Conservation (phyloP, 148 eudicot species). For the Amaranthus palmeri region DNA sequence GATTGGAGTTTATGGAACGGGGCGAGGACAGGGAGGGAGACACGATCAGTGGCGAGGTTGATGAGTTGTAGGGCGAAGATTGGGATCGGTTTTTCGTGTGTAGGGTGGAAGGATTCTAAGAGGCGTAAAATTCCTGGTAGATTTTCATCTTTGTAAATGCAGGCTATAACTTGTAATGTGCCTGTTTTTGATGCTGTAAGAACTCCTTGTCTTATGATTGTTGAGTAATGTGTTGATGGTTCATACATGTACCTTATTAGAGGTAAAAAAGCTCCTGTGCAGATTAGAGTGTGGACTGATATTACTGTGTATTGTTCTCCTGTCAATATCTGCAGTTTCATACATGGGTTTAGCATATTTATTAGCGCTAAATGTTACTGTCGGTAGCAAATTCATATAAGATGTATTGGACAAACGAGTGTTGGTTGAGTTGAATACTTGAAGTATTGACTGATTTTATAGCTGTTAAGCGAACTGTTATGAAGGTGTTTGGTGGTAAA, state of each 20-base stretch:
- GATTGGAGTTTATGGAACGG: too few relatives aligned
- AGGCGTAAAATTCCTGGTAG: slow-evolving; percentile 19
- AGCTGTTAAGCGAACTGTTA: too few relatives aligned
- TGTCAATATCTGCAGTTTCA: neutral
- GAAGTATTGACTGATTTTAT: too few relatives aligned
- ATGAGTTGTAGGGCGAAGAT: neutral
- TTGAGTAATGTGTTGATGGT: slow-evolving; percentile 17
- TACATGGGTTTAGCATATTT: neutral
- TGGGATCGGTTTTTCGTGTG: slow-evolving; percentile 7
- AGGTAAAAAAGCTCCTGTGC: neutral
- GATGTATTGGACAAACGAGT: too few relatives aligned
- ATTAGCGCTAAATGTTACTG: neutral
- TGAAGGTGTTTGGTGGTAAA: too few relatives aligned
- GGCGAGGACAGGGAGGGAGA: too few relatives aligned
- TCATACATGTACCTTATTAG: slow-evolving; percentile 12
- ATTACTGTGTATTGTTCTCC: slow-evolving; percentile 8
- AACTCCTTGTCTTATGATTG: slow-evolving; percentile 18
- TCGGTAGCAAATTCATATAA: too few relatives aligned
- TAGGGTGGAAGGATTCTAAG: slow-evolving; percentile 12
- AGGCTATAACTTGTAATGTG: slow-evolving; percentile 6
- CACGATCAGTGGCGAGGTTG: too few relatives aligned
- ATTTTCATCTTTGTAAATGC: slow-evolving; percentile 24
- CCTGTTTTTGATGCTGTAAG: slow-evolving; percentile 2
- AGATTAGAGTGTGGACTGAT: neutral
- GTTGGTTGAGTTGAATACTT: too few relatives aligned